Evolutionary conservation across 1,284 basidiomycete genomes (phyloP).

Genomic region (Agroathelia rolfsii): DNA sequence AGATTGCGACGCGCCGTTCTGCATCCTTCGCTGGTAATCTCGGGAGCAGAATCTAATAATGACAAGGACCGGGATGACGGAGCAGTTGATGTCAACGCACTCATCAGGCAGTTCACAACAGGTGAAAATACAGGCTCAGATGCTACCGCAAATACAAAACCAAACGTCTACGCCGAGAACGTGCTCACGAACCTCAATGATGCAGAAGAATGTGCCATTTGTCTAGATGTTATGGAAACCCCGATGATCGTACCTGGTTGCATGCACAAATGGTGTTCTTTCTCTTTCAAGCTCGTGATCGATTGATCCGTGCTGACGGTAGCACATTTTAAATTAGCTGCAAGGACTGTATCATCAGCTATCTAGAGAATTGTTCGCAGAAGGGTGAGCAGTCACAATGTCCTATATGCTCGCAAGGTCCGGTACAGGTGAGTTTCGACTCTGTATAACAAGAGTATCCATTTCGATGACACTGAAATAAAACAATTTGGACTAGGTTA

Average conservation of each 20-base stretch:
- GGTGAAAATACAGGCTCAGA: constrained; percentile 19
- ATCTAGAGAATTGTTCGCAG: constrained; percentile 54
- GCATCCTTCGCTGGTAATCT: constrained; percentile 70
- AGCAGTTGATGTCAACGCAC: constrained; percentile 45
- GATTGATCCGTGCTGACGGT: constrained; percentile 3
- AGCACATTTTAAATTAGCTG: no score
- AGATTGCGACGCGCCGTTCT: constrained; percentile 82
- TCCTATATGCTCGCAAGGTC: constrained; percentile 58
- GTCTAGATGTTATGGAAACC: constrained; percentile 64
- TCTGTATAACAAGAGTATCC: background rate
- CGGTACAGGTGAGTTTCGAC: constrained; percentile 45
- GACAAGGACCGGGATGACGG: no score
- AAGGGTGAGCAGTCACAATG: constrained; percentile 61
- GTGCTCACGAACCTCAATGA: constrained; percentile 28
- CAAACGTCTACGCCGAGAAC: constrained; percentile 52
- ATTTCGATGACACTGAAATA: no score
- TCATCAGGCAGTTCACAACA: constrained; percentile 55
- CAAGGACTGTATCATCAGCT: constrained; percentile 73
- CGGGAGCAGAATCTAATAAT: constrained; percentile 35
- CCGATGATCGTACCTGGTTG: constrained; percentile 69
- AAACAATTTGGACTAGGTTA: constrained; percentile 30
- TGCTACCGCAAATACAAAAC: no score
- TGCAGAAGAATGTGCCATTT: constrained; percentile 71
- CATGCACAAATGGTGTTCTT: constrained; percentile 60
- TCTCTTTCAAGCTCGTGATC: constrained; percentile 1